phyloP scores from a whole-genome alignment of 768 basidiomycete genomes.

The Phlebiopsis gigantea region DNA sequence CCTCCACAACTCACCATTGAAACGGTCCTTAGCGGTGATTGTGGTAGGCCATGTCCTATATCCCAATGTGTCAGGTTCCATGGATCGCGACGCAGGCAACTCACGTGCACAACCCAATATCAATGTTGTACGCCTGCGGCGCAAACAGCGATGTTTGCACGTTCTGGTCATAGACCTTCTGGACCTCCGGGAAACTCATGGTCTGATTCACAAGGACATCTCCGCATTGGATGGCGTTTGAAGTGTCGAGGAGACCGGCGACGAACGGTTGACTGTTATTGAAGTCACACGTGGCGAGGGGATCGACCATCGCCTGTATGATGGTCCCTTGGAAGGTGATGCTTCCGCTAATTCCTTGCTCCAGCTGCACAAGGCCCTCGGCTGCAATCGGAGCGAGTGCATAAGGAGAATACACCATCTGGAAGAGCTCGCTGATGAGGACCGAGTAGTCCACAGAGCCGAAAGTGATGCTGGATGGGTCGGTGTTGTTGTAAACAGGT shows the following conservation, averaged over 20 bases:
- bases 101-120: too few relatives aligned
- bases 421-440: neutral
- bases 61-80: too few relatives aligned
- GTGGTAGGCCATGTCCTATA: too few relatives aligned
- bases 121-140: too few relatives aligned
- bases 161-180: neutral
- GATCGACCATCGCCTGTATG: too few relatives aligned
- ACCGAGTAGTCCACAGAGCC: slow-evolving; percentile 9
- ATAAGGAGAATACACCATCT: slow-evolving; percentile 5
- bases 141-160: too few relatives aligned
- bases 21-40: too few relatives aligned
- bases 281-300: neutral
- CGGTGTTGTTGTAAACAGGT: neutral
- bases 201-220: neutral
- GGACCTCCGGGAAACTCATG: neutral
- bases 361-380: neutral
- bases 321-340: neutral
- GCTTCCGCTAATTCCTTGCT: too few relatives aligned
- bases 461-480: neutral
- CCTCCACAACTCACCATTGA: neutral
- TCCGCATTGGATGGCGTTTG: neutral
- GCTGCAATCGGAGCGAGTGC: neutral
- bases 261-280: neutral
- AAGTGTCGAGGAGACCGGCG: neutral
- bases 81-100: too few relatives aligned